Base-by-base conservation (phyloP, 768 basidiomycete species). In the Xerocomus spinulosus region DNA sequence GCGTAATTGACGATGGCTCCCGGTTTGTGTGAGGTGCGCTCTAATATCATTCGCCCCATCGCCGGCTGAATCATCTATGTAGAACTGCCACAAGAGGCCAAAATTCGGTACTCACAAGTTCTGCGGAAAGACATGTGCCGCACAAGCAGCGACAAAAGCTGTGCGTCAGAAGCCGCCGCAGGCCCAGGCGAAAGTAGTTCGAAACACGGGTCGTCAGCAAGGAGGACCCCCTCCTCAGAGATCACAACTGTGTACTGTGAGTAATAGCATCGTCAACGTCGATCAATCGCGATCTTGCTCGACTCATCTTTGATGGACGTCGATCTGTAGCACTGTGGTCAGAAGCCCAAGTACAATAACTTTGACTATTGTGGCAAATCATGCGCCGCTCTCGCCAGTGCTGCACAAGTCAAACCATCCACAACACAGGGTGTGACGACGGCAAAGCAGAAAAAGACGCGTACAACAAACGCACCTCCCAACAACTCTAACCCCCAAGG, bases 321-420 rank as follows among this genome's bases (percentile, higher is more conserved):
- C 61, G 59, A 62, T 60, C 56, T 52, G 21, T 38, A 67, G 66
- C 29, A 65, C 29, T 85, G 83, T 61, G 75, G 79, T 53, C 76
- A 77, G 66, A 82, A 79, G 53, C 79, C 80, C 10, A 85, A 81
- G 64, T 80, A 74, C 67, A 75, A 70, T 48, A 71, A 70, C 54
- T 79, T 78, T 57, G 76, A 82, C 44, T 84, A 73, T 60, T 85
- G 83, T 50, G 77, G 81, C 37, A 83, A 81, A 73, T 77, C 74
- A 33, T 84, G 83, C 59, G 82, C 81, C 9, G 67, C 74, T 1
- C 55, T 69, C n/a, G 80, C 79, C 5, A 66, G 63, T 25, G 57
- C 66, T 10, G 44, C 33, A 12, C 64, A 50, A 28, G 36, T 41
- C 34, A 61, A 53, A 44, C 60, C 42, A 44, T 37, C 53, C 12